Evolutionary conservation across 169 alveolate genomes (phyloP).

Genomic region (Eimeria tenella): DNA sequence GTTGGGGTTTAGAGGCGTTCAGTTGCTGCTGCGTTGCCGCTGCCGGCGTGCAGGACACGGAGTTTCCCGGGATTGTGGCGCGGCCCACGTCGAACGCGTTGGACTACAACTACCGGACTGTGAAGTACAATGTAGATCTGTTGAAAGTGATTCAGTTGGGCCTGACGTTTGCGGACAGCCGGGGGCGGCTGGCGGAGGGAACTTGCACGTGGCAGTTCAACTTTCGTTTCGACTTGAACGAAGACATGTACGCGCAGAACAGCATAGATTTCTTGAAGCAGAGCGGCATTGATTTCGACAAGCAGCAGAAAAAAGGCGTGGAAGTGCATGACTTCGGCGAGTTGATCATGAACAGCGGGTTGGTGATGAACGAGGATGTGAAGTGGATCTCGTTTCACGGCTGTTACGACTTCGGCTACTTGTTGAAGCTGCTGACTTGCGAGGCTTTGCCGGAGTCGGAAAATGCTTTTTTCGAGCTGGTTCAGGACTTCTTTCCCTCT

Average conservation of each 20-base stretch:
- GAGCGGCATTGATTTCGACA: conserved; percentile 98
- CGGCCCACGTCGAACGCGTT: conserved; percentile 90
- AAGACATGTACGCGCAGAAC: conserved; percentile 95
- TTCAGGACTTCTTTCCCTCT: conserved; percentile 96
- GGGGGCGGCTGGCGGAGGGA: conserved; percentile 93
- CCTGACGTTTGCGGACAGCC: conserved; percentile 95
- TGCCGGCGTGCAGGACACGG: conserved; percentile 87
- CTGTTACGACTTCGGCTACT: conserved; percentile 98
- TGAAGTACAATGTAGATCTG: conserved; percentile 96
- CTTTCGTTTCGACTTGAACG: conserved; percentile 94
- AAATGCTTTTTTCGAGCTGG: conserved; percentile 92
- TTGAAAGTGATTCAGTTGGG: conserved; percentile 98
- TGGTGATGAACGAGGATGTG: conserved; percentile 97
- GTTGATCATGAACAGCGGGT: conserved; percentile 95
- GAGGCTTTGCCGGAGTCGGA: conserved; percentile 95
- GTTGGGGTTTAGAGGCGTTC: conserved; percentile 2
- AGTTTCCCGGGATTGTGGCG: conserved; percentile 96
- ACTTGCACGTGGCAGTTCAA: conserved; percentile 98
- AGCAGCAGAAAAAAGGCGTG: conserved; percentile 95
- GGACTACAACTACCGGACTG: conserved; percentile 96
- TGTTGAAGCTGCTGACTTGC: conserved; percentile 94
- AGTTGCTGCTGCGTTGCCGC: neutral
- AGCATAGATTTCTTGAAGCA: conserved; percentile 95
- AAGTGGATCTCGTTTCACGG: conserved; percentile 99
- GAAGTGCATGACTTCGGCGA: conserved; percentile 97